phyloP scores from a whole-genome alignment of 768 basidiomycete genomes.

The Mycena albidolilacea region DNA sequence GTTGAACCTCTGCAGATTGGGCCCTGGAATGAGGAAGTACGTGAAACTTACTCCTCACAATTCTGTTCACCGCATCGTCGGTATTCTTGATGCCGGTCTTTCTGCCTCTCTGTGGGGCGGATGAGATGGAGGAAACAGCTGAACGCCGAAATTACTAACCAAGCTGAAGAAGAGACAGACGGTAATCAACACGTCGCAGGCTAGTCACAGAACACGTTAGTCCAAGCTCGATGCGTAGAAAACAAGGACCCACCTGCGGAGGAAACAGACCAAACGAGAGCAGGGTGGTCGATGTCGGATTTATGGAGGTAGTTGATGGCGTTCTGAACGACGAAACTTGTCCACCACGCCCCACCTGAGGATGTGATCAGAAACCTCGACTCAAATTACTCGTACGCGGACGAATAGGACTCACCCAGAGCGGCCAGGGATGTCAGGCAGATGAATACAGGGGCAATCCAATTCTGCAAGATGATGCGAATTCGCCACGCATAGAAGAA shows the following conservation, averaged over 20 bases:
- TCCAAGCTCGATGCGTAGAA: background rate
- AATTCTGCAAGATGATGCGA: background rate
- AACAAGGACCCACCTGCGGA: background rate
- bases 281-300: background rate
- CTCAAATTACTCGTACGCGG: background rate
- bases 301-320: background rate
- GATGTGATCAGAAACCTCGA: background rate
- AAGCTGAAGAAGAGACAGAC: background rate
- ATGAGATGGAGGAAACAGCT: background rate
- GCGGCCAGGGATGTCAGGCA: background rate
- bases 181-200: background rate
- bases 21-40: too few species aligned
- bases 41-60: background rate
- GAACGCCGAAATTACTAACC: background rate
- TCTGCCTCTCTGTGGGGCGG: background rate
- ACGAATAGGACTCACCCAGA: background rate
- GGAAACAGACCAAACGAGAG: background rate
- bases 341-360: background rate
- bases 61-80: background rate
- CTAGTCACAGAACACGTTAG: background rate
- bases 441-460: background rate
- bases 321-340: conserved; percentile 1
- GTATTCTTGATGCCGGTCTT: background rate
- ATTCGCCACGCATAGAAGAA: conserved; percentile 10
- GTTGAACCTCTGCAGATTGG: too few species aligned